Percentiles rank a stretch among this genome's conserved stretches.
Evolutionary conservation across 108 stramenopile species (phyloP).

Genomic region (Skeletonema costatum): DNA sequence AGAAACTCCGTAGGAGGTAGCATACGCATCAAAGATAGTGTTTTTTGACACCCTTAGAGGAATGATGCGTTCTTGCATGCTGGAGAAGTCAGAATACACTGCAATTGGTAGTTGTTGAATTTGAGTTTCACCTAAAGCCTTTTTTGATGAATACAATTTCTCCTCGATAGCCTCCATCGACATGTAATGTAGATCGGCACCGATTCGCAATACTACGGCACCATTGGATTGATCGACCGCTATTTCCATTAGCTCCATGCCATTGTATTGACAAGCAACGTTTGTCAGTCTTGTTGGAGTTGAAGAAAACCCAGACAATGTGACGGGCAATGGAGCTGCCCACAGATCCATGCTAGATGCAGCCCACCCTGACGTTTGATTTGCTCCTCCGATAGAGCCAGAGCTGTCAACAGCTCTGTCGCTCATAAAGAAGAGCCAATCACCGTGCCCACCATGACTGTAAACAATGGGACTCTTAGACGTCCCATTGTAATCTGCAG

Average conservation of each 20-base stretch:
- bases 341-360: constrained; percentile 70
- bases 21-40: constrained; percentile 47
- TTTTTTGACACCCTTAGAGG: constrained; percentile 42
- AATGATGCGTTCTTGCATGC: constrained; percentile 62
- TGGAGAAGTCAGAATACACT: constrained; percentile 72
- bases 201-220: constrained; percentile 58
- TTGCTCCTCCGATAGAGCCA: too few relatives aligned
- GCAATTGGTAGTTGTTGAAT: constrained; percentile 51
- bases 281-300: constrained; percentile 49
- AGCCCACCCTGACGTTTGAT: constrained; percentile 21
- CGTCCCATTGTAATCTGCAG: constrained; percentile 60
- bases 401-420: constrained; percentile 42
- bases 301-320: not conserved
- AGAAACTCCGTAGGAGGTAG: constrained; percentile 52
- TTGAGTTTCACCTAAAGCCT: not conserved
- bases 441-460: not conserved
- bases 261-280: constrained; percentile 64
- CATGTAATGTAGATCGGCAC: constrained; percentile 69
- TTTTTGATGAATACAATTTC: not conserved
- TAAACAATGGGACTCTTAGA: constrained; percentile 60
- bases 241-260: constrained; percentile 57
- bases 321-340: constrained; percentile 48
- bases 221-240: constrained; percentile 50
- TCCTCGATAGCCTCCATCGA: constrained; percentile 16
- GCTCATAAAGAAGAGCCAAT: constrained; percentile 64